Conservation (phyloP, 768 basidiomycete genomes). For the Tulasnella calospora region DNA sequence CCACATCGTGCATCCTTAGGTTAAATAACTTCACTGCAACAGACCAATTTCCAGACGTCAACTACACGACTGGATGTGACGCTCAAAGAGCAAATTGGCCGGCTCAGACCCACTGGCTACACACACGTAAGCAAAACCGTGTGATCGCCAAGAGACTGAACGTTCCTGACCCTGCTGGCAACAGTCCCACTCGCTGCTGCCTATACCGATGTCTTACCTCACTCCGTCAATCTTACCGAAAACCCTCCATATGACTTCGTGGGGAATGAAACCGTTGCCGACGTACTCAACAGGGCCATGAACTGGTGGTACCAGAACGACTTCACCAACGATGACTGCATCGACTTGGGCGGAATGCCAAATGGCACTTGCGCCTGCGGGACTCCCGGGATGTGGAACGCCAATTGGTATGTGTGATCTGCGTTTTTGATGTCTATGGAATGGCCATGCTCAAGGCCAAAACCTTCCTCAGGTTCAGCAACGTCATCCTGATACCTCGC, state of each 20-base stretch:
- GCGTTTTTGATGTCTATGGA: conserved; percentile 25
- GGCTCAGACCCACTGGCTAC: conserved; percentile 40
- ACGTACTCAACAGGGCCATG: conserved; percentile 4
- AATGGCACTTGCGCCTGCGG: conserved; percentile 22
- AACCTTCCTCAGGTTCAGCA: neutral
- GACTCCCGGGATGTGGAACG: conserved; percentile 38
- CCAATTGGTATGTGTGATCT: conserved; percentile 52
- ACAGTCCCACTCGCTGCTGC: conserved; percentile 26
- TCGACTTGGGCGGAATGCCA: conserved; percentile 17
- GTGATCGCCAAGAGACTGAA: neutral
- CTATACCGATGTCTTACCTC: neutral
- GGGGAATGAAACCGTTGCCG: conserved; percentile 4
- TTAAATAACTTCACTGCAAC: conserved; percentile 25
- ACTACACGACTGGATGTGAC: conserved; percentile 61
- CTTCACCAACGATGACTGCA: conserved; percentile 17
- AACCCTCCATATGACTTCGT: conserved; percentile 9
- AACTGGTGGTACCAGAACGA: conserved; percentile 27
- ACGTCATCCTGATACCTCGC: conserved; percentile 55
- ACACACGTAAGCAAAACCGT: conserved; percentile 30
- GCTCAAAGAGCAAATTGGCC: conserved; percentile 68
- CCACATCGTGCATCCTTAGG: conserved; percentile 7
- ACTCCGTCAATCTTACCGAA: neutral
- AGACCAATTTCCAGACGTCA: conserved; percentile 41
- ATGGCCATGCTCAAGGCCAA: neutral
- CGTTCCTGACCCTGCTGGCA: neutral